Percentiles rank a stretch among this genome's conserved stretches.
Conservation (phyloP, 177 flowering plant genomes). For the Vitis hybrid region DNA sequence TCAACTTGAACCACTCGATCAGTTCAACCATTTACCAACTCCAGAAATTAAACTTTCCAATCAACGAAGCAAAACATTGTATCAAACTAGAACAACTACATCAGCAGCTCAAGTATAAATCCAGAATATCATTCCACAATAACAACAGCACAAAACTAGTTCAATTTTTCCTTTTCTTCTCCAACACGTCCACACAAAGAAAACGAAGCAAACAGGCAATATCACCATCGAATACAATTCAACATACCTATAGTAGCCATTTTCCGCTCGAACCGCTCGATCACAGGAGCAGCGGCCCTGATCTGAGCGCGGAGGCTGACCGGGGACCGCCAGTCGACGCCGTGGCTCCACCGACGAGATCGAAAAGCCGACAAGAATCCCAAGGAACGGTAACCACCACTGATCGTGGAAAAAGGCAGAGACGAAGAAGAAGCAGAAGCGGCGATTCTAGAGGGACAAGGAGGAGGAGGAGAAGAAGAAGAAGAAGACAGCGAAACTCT, state of each 20-base stretch:
- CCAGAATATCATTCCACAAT: not conserved
- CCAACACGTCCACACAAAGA: too few relatives aligned
- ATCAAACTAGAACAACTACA: too few relatives aligned
- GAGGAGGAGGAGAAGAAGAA: slow-evolving; percentile 10
- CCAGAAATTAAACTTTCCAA: too few relatives aligned
- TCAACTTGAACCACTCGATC: too few relatives aligned
- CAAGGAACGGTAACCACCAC: slow-evolving; percentile 18
- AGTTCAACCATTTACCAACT: too few relatives aligned
- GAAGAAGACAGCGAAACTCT: slow-evolving; percentile 3
- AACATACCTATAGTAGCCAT: slow-evolving; percentile 17
- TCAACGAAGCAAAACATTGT: too few relatives aligned
- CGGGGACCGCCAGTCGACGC: slow-evolving; percentile 33
- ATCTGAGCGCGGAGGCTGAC: slow-evolving; percentile 37
- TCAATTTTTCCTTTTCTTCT: too few relatives aligned
- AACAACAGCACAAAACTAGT: not conserved
- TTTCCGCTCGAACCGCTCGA: slow-evolving; percentile 16
- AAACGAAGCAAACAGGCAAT: too few relatives aligned
- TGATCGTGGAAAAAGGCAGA: slow-evolving; percentile 11
- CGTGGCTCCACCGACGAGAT: slow-evolving; percentile 31
- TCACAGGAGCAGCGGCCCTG: slow-evolving; percentile 17
- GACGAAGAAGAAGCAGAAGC: slow-evolving; percentile 3
- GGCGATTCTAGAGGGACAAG: slow-evolving; percentile 30
- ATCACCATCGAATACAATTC: too few relatives aligned
- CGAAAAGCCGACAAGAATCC: slow-evolving; percentile 26
- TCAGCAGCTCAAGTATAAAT: not conserved